These are phyloP conservation scores for Dentipellis fragilis DNA, from an alignment of 768 basidiomycete species.

Conservation along the genomic window DNA sequence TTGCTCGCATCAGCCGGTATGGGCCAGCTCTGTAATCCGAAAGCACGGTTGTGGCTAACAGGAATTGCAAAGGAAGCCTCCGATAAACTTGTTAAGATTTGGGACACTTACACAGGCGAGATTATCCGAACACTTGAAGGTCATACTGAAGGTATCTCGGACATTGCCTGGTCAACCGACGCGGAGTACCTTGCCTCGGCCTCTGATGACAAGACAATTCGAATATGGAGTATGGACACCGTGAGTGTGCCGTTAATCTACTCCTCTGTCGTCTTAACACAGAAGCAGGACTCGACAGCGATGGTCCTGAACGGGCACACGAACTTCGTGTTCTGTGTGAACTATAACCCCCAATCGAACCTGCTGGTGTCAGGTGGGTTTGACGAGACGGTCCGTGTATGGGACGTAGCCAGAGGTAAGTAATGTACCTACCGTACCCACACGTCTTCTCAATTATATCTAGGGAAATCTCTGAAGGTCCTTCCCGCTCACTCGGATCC, in stretches of 20 bases:
- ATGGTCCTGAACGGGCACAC: constrained; percentile 79
- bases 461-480: constrained; percentile 78
- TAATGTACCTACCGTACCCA: not conserved
- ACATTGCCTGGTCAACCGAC: constrained; percentile 83
- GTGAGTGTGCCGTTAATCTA: constrained; percentile 23
- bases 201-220: constrained; percentile 86
- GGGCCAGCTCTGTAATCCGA: constrained; percentile 17
- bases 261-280: not conserved
- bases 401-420: constrained; percentile 87
- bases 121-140: constrained; percentile 65
- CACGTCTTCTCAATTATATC: not conserved
- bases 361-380: constrained; percentile 89
- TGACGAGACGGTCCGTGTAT: constrained; percentile 94
- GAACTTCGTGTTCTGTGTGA: constrained; percentile 89
- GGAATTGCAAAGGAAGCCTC: constrained; percentile 52
- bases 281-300: constrained; percentile 40
- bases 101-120: constrained; percentile 66
- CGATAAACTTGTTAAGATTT: constrained; percentile 75
- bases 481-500: constrained; percentile 97
- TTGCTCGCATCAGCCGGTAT: constrained; percentile 78
- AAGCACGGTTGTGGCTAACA: constrained; percentile 7
- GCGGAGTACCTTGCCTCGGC: constrained; percentile 81
- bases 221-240: constrained; percentile 72
- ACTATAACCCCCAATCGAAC: constrained; percentile 85
- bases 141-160: constrained; percentile 78